Percentiles rank a stretch among this genome's conserved stretches.
Evolutionary conservation across 495 filamentous ascomycete genomes (phyloP).

Genomic region (Trichoderma erinaceum): DNA sequence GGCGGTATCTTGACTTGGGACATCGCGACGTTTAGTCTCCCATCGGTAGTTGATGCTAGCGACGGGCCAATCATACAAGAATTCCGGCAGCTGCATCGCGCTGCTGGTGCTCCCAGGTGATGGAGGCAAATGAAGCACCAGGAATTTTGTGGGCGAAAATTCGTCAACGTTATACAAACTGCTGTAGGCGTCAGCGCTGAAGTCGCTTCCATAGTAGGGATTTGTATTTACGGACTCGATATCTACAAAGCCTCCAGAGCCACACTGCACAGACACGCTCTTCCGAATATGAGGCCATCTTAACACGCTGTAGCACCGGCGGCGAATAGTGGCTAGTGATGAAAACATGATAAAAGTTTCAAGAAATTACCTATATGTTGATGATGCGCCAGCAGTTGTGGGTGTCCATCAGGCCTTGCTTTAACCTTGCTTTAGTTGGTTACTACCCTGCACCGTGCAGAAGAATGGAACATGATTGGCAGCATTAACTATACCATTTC

Average conservation of each 20-base stretch:
- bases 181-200: background rate
- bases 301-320: background rate
- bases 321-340: background rate
- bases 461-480: no score
- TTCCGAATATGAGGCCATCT: background rate
- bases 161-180: background rate
- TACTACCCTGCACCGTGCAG: no score
- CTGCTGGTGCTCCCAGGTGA: background rate
- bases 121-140: conserved; percentile 6
- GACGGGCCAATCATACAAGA: conserved; percentile 11
- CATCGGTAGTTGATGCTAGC: conserved; percentile 16
- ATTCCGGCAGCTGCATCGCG: background rate
- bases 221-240: background rate
- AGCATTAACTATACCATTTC: no score
- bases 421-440: no score
- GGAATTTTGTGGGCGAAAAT: background rate
- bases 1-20: background rate
- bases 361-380: conserved; percentile 17
- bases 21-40: background rate
- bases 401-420: background rate
- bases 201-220: background rate
- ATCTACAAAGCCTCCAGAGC: conserved; percentile 5
- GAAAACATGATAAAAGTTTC: conserved; percentile 17
- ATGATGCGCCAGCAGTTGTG: background rate
- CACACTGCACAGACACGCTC: background rate